Percentiles rank a stretch among this genome's conserved stretches.
Evolutionary conservation across 352 stramenopile genomes (phyloP).

Genomic region (Phytophthora citricola): DNA sequence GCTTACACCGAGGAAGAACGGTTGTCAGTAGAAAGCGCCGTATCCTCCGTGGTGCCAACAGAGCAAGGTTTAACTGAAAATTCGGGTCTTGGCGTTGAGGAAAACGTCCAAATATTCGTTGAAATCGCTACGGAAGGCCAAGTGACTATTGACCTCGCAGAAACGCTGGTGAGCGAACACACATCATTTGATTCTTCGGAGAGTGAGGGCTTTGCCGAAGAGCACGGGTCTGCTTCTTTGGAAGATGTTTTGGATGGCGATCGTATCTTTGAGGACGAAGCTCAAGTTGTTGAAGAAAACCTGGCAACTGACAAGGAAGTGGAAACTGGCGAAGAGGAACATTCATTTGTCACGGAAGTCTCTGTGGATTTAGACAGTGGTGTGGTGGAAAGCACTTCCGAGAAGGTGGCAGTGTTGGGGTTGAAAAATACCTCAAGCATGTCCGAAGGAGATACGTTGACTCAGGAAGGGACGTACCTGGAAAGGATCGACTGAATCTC

Average conservation of each 20-base stretch:
- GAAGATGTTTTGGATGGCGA: not conserved
- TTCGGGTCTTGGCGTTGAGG: not conserved
- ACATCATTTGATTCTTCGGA: not conserved
- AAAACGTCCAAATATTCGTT: not conserved
- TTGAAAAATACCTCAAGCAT: constrained; percentile 4
- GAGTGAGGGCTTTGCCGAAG: not conserved
- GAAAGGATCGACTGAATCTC: constrained; percentile 5
- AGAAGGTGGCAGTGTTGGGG: constrained; percentile 6
- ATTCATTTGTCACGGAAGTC: constrained; percentile 18
- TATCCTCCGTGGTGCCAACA: not conserved
- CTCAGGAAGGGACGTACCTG: constrained; percentile 7
- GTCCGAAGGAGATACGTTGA: constrained; percentile 12
- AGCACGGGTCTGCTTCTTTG: not conserved
- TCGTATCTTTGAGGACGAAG: constrained; percentile 7
- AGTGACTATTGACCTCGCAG: not conserved
- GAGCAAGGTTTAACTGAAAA: constrained; percentile 7
- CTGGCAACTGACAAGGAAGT: constrained; percentile 5
- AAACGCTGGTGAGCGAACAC: not conserved
- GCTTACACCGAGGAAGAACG: not conserved
- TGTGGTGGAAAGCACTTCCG: constrained; percentile 32
- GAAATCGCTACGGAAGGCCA: not conserved
- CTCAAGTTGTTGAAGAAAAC: constrained; percentile 1
- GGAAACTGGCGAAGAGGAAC: constrained; percentile 2
- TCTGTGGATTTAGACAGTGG: constrained; percentile 10
- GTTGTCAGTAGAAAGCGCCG: constrained; percentile 1